These are phyloP conservation scores for Spathaspora passalidarum DNA, from an alignment of 805 yeast species.

Conservation along the genomic window DNA sequence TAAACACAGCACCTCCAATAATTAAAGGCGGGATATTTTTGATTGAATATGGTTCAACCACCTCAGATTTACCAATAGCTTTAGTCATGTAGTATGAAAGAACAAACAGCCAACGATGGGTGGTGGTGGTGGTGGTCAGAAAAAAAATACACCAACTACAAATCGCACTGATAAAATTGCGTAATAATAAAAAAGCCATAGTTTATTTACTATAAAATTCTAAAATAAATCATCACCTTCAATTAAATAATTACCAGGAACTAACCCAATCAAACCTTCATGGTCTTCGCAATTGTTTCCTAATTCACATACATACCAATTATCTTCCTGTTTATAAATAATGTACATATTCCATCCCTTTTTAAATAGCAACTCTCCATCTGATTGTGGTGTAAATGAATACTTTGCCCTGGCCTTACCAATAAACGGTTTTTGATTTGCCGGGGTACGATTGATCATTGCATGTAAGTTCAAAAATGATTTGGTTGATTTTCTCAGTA, in stretches of 20 bases:
- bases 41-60: constrained; percentile 21
- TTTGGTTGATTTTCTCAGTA: constrained; percentile 29
- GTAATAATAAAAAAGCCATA: background rate
- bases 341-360: constrained; percentile 43
- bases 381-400: constrained; percentile 38
- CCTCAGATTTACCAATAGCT: constrained; percentile 19
- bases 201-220: background rate
- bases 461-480: constrained; percentile 32
- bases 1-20: constrained; percentile 88
- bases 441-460: constrained; percentile 30
- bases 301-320: constrained; percentile 44
- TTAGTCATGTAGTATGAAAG: background rate
- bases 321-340: constrained; percentile 41
- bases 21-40: constrained; percentile 54
- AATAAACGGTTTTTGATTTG: constrained; percentile 25
- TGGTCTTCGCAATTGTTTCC: constrained; percentile 25
- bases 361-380: constrained; percentile 38
- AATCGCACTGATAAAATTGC: background rate
- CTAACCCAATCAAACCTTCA: constrained; percentile 37
- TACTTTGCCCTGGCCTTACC: constrained; percentile 39
- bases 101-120: too few species aligned
- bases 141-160: background rate
- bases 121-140: too few species aligned
- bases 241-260: constrained; percentile 41
- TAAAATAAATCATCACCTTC: constrained; percentile 27